Percentiles rank a stretch among this genome's conserved stretches.
These are phyloP conservation scores for Fusarium coffeatum DNA, from an alignment of 2,329 filamentous ascomycete species.

Conservation along the genomic window DNA sequence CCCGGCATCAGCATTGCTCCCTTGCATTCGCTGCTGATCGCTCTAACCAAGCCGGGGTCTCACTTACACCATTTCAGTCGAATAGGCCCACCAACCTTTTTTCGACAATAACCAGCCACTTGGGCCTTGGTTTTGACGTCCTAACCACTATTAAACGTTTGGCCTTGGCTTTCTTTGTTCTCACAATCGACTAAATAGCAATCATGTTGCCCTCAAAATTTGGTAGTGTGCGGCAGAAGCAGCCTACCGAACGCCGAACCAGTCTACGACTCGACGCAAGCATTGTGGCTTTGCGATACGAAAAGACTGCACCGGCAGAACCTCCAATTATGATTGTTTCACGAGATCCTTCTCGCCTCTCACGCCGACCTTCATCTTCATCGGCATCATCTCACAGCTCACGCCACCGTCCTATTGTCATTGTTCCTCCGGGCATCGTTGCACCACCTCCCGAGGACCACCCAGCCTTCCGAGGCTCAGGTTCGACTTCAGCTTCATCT, in stretches of 20 bases:
- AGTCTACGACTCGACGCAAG: slow-evolving; percentile 61
- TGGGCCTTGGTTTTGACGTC: slow-evolving; percentile 8
- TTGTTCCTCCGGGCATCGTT: slow-evolving; percentile 48
- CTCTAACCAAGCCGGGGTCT: slow-evolving; percentile 28
- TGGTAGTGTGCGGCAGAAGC: slow-evolving; percentile 58
- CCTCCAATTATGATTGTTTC: slow-evolving; percentile 66
- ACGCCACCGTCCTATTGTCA: slow-evolving; percentile 47
- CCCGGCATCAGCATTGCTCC: slow-evolving; percentile 32
- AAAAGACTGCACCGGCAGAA: slow-evolving; percentile 68
- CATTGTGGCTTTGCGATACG: slow-evolving; percentile 69
- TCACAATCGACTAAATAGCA: slow-evolving; percentile 14
- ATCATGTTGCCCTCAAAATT: slow-evolving; percentile 56
- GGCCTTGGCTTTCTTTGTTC: slow-evolving; percentile 24
- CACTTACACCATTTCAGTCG: slow-evolving; percentile 27
- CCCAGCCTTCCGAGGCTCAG: slow-evolving; percentile 59
- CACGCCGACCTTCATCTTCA: slow-evolving; percentile 43
- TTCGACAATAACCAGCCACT: slow-evolving; percentile 27
- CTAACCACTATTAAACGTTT: slow-evolving; percentile 12
- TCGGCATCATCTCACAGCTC: slow-evolving; percentile 41
- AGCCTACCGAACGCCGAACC: slow-evolving; percentile 49
- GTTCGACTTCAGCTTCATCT: slow-evolving; percentile 32
- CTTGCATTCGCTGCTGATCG: slow-evolving; percentile 33
- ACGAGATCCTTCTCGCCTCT: slow-evolving; percentile 54
- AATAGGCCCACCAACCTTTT: slow-evolving; percentile 13
- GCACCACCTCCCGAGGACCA: slow-evolving; percentile 64